Evolutionary conservation across 75 land plant species (phyloP), one percentile per base, ranked within the genome.

Genomic region (Selaginella tamariscina): DNA sequence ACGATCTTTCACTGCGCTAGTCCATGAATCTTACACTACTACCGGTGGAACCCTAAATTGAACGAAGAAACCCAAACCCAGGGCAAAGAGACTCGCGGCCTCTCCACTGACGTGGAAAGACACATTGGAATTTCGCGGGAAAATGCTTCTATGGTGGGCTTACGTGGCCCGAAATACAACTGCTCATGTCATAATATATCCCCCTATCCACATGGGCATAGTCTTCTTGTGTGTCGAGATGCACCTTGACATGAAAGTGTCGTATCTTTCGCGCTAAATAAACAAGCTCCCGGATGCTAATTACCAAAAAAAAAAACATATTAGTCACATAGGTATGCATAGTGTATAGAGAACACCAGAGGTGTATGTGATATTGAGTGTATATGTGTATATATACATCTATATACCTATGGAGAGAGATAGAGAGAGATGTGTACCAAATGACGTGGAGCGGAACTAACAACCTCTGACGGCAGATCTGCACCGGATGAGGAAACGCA

Each of bases 391-490:
- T n/a, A n/a, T n/a, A n/a, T n/a, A n/a, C n/a, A n/a, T n/a, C n/a
- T n/a, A n/a, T n/a, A n/a, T n/a, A n/a, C n/a, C n/a, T n/a, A n/a
- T n/a, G n/a, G n/a, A n/a, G n/a, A n/a, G n/a, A n/a, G n/a, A n/a
- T n/a, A n/a, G n/a, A n/a, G 21, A 22, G 68, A 27, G 20, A 39
- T 39, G 15, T 67, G n/a, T 81, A 87, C 95, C 87, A 83, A 29
- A 70, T 89, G 69, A 56, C 67, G 78, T 22, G 95, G 95, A 23
- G 95, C 90, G 72, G 81, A 75, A 66, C 81, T 81, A 60, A 70
- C 81, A 32, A 90, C 91, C 78, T 86, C 84, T 71, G 88, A 85
- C 56, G 96, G 91, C 68, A 86, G 96, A 75, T 90, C 91, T 30
- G 84, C 32, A 54, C 96, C 96, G 32, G 76, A 55, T 65, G 87